Conservation (phyloP, 208 protist species). For the Vickermania ingenoplastis region DNA sequence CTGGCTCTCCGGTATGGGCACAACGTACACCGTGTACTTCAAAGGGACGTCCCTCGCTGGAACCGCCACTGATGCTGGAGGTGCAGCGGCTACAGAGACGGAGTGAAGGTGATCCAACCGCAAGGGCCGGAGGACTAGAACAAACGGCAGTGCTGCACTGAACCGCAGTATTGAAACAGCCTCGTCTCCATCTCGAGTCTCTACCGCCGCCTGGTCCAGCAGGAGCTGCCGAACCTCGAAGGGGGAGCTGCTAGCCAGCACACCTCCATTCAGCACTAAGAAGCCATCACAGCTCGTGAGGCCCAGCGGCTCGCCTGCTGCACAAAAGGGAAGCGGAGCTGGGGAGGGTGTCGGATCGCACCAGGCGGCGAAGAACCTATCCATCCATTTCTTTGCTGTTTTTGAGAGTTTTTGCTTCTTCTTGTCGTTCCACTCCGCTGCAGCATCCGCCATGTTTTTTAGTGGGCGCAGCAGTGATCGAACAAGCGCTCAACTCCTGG, state of each 20-base stretch:
- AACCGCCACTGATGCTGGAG: no score
- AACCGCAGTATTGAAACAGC: constrained; percentile 7
- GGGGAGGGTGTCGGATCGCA: background rate
- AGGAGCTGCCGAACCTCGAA: constrained; percentile 24
- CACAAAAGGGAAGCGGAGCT: background rate
- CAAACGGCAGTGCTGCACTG: constrained; percentile 17
- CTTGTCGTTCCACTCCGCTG: constrained; percentile 1
- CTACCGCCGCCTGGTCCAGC: constrained; percentile 10
- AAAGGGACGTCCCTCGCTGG: background rate
- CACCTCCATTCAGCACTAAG: constrained; percentile 51
- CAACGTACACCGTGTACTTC: constrained; percentile 6
- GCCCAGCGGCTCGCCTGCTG: background rate
- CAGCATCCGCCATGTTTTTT: no score
- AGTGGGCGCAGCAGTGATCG: no score
- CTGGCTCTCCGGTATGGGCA: constrained; percentile 4
- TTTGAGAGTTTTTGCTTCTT: background rate
- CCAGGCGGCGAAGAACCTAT: background rate
- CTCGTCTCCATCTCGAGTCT: background rate
- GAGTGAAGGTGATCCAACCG: background rate
- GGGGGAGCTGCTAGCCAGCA: constrained; percentile 33
- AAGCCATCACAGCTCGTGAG: constrained; percentile 11
- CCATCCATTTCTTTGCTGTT: background rate
- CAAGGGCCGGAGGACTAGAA: constrained; percentile 3
- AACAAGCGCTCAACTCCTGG: no score
- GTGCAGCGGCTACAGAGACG: no score